These are phyloP conservation scores for Didymella sp. DNA, from an alignment of 2,329 filamentous ascomycete genomes.

Conservation along the genomic window DNA sequence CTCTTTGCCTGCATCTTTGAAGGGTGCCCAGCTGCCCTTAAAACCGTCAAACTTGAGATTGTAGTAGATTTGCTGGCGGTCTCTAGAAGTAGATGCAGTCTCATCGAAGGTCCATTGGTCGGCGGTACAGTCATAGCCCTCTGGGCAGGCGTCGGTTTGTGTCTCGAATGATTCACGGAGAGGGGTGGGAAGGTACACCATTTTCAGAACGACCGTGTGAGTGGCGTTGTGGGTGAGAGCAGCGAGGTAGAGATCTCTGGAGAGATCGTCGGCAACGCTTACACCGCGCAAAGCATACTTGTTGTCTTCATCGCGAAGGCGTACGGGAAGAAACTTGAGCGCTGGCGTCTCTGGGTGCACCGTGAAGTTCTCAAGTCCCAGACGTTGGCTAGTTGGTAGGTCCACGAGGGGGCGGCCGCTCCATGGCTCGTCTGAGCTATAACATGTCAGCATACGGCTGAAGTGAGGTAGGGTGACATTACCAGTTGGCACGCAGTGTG, in stretches of 20 bases:
- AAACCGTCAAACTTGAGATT: conserved; percentile 24
- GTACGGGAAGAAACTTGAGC: conserved; percentile 23
- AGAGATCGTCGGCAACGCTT: conserved; percentile 16
- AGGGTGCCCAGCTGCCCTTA: conserved; percentile 23
- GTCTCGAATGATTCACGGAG: conserved; percentile 10
- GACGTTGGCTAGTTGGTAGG: conserved; percentile 21
- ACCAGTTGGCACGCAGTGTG: conserved; percentile 20
- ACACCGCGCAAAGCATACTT: conserved; percentile 26
- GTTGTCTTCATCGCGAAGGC: conserved; percentile 12
- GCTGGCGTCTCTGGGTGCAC: conserved; percentile 27
- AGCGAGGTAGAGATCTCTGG: conserved; percentile 23
- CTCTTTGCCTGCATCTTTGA: conserved; percentile 27
- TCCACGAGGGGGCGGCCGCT: conserved; percentile 23
- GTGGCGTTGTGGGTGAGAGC: conserved; percentile 22
- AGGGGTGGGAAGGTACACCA: conserved; percentile 21
- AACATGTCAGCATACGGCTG: background rate
- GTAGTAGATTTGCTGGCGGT: background rate
- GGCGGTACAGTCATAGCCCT: conserved; percentile 21
- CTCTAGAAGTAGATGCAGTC: background rate
- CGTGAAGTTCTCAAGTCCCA: conserved; percentile 40
- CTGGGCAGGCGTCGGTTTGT: conserved; percentile 20
- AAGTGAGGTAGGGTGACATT: background rate
- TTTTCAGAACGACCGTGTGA: conserved; percentile 19
- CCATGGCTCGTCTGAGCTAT: conserved; percentile 28
- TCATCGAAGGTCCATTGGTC: conserved; percentile 22